Percentiles rank a stretch among this genome's conserved stretches.
These are phyloP conservation scores for Boletellus deceptivus DNA, from an alignment of 1,284 basidiomycete genomes.

Conservation along the genomic window DNA sequence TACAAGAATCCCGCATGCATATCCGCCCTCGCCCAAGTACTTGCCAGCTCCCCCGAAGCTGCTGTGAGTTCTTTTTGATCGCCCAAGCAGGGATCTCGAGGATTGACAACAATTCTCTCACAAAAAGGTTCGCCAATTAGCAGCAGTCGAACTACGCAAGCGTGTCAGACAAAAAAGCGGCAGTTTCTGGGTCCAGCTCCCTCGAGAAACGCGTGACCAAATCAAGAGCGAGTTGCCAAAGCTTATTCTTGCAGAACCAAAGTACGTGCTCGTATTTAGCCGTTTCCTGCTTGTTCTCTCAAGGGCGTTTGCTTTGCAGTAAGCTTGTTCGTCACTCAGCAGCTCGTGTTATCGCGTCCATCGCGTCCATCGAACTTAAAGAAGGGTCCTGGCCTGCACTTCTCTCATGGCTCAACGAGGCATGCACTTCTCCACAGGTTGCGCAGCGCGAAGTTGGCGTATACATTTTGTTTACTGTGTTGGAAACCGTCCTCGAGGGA, in stretches of 20 bases:
- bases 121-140: constrained; percentile 88
- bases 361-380: constrained; percentile 89
- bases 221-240: constrained; percentile 88
- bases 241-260: constrained; percentile 75
- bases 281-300: not conserved
- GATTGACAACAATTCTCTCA: constrained; percentile 7
- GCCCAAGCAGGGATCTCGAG: not conserved
- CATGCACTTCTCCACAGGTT: constrained; percentile 68
- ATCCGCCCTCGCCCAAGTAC: constrained; percentile 86
- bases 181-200: constrained; percentile 80
- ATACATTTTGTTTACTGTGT: constrained; percentile 89
- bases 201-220: constrained; percentile 69
- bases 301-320: constrained; percentile 39
- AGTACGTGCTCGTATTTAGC: constrained; percentile 47
- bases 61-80: constrained; percentile 45
- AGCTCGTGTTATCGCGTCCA: constrained; percentile 90
- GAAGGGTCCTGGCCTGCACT: constrained; percentile 84
- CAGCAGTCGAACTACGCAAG: constrained; percentile 97
- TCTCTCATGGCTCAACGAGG: constrained; percentile 84
- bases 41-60: constrained; percentile 80
- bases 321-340: constrained; percentile 87
- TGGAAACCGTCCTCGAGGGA: constrained; percentile 90
- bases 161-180: constrained; percentile 81
- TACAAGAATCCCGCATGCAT: constrained; percentile 92
- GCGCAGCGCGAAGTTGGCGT: constrained; percentile 88